These are phyloP conservation scores for Hypoxylon crocopeplum DNA, from an alignment of 495 filamentous ascomycete species.

Conservation along the genomic window DNA sequence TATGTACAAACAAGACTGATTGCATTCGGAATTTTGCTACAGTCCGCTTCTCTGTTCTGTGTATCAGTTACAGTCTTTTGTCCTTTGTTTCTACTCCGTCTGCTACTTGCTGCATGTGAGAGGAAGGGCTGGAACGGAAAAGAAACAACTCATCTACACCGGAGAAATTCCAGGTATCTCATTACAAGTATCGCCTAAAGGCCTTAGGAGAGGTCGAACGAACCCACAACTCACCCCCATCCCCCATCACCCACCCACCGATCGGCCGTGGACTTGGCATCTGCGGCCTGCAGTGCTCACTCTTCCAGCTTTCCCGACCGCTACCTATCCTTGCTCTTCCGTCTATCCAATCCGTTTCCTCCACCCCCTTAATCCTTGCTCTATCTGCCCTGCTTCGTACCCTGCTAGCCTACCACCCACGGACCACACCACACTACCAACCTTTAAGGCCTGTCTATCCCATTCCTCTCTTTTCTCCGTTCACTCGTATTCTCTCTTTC, in stretches of 20 bases:
- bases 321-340: background rate
- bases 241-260: conserved; percentile 9
- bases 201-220: background rate
- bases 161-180: too few relatives aligned
- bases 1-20: conserved; percentile 29
- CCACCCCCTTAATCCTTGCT: conserved; percentile 32
- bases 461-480: conserved; percentile 19
- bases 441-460: conserved; percentile 35
- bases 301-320: conserved; percentile 19
- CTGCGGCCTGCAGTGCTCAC: conserved; percentile 31
- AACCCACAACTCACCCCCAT: conserved; percentile 2
- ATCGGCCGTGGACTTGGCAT: conserved; percentile 38
- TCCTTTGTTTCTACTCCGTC: conserved; percentile 14
- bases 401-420: conserved; percentile 30
- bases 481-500: conserved; percentile 21
- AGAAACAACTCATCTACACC: background rate
- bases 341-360: conserved; percentile 28
- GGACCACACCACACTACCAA: conserved; percentile 25
- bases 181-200: too few relatives aligned
- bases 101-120: background rate
- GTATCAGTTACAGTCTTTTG: conserved; percentile 8
- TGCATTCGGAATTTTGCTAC: conserved; percentile 31
- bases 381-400: conserved; percentile 36
- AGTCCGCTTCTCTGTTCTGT: background rate
- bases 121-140: conserved; percentile 8